phyloP scores from a whole-genome alignment of 257 asterid species.

The Solanum sparsipilum region DNA sequence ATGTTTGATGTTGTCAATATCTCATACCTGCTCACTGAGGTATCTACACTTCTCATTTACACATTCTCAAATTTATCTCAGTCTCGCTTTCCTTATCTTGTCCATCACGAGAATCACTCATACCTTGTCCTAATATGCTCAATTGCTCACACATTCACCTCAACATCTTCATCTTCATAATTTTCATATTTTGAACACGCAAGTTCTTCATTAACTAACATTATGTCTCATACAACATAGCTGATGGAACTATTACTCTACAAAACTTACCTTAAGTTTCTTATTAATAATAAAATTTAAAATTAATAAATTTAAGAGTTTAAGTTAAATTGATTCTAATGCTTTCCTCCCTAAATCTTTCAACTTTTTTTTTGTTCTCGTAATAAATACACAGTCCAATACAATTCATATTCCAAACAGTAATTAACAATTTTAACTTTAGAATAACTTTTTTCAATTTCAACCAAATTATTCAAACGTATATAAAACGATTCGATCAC shows the following conservation, averaged over 20 bases:
- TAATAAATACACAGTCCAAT: neutral
- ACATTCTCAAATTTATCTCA: neutral
- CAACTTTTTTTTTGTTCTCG: neutral
- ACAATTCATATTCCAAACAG: neutral
- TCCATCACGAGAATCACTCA: neutral
- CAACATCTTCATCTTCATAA: neutral
- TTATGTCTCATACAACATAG: neutral
- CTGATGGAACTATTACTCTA: neutral
- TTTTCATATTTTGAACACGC: neutral
- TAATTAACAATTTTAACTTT: neutral
- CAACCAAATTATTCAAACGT: neutral
- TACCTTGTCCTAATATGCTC: neutral
- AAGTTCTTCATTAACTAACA: neutral
- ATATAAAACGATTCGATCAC: neutral
- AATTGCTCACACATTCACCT: neutral
- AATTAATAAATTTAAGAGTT: neutral
- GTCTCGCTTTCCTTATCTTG: rapidly evolving
- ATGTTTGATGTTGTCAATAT: neutral
- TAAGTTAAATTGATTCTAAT: neutral
- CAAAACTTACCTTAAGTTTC: neutral
- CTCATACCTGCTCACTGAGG: neutral
- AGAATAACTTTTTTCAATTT: neutral
- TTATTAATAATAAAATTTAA: neutral
- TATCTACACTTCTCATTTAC: neutral
- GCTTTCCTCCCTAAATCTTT: neutral